Percentiles rank a stretch among this genome's conserved stretches.
phyloP scores from a whole-genome alignment of 2,329 filamentous ascomycete genomes.

The Trichoderma citrinoviride region DNA sequence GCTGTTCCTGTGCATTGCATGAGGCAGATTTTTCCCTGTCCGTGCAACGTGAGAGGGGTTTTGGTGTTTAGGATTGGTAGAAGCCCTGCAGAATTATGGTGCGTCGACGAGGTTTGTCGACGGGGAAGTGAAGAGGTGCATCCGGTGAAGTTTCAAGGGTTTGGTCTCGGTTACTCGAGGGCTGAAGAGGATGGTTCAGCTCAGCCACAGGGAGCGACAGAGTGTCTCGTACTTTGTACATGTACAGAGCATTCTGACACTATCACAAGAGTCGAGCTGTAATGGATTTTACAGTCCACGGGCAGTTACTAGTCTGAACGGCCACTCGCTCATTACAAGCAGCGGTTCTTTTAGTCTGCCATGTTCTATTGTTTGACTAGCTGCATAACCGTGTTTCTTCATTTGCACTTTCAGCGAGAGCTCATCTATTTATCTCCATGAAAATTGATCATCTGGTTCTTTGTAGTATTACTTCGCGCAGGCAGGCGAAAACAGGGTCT shows the following conservation, averaged over 20 bases:
- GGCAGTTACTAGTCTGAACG: too few species aligned
- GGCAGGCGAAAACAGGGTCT: background rate
- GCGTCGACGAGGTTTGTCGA: background rate
- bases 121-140: slow-evolving; percentile 4
- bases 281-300: too few species aligned
- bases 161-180: background rate
- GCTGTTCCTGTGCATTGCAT: slow-evolving; percentile 20
- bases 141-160: background rate
- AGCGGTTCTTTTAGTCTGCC: too few species aligned
- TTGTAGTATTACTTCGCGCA: too few species aligned
- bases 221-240: background rate
- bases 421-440: too few species aligned
- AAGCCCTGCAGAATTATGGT: slow-evolving; percentile 1
- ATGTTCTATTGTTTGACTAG: too few species aligned
- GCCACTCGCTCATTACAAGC: too few species aligned
- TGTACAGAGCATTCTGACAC: background rate
- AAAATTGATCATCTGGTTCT: too few species aligned
- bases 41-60: background rate
- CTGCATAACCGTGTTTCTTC: too few species aligned
- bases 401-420: too few species aligned
- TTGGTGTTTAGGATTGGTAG: background rate
- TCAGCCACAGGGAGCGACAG: background rate
- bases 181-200: background rate
- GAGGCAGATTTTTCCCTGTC: background rate
- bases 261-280: background rate